Conservation (phyloP, 371 early-diverging fungal genomes). For the Mucor racemosus region DNA sequence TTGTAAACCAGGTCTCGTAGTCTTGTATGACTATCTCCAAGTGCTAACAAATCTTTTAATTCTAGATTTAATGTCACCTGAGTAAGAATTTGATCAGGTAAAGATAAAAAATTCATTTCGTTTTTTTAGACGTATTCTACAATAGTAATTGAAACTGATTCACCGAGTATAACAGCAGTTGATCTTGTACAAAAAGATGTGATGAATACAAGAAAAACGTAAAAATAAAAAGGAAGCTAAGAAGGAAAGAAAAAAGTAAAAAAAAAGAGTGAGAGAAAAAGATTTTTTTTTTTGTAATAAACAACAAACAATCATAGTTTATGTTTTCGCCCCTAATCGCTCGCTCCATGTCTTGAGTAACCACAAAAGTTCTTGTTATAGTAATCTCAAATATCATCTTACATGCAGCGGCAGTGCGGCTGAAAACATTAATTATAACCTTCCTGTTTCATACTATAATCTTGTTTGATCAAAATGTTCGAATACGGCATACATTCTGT, state of each 20-base stretch:
- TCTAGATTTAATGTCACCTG: constrained; percentile 12
- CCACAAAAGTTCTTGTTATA: not conserved
- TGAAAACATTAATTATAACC: not conserved
- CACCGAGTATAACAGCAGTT: not conserved
- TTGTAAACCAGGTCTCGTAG: constrained; percentile 29
- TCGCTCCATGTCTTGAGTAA: constrained; percentile 1
- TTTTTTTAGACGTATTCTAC: too few relatives aligned
- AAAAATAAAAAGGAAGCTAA: too few relatives aligned
- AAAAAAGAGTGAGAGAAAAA: constrained; percentile 2
- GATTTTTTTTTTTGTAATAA: not conserved
- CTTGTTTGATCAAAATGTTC: not conserved
- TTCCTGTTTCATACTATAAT: not conserved
- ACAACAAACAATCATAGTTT: not conserved
- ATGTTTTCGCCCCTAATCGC: not conserved
- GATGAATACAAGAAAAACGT: not conserved
- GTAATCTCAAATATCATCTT: not conserved
- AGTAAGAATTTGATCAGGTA: constrained; percentile 22
- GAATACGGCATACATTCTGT: not conserved
- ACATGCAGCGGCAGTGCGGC: constrained; percentile 1
- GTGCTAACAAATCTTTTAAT: constrained; percentile 20
- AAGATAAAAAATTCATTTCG: constrained; percentile 12
- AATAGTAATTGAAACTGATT: not conserved
- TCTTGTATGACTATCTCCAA: constrained; percentile 21
- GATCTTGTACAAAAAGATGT: not conserved
- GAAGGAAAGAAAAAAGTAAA: not conserved